These are phyloP conservation scores for Rhodotorula sp. DNA, from an alignment of 1,284 basidiomycete genomes.

Conservation along the genomic window DNA sequence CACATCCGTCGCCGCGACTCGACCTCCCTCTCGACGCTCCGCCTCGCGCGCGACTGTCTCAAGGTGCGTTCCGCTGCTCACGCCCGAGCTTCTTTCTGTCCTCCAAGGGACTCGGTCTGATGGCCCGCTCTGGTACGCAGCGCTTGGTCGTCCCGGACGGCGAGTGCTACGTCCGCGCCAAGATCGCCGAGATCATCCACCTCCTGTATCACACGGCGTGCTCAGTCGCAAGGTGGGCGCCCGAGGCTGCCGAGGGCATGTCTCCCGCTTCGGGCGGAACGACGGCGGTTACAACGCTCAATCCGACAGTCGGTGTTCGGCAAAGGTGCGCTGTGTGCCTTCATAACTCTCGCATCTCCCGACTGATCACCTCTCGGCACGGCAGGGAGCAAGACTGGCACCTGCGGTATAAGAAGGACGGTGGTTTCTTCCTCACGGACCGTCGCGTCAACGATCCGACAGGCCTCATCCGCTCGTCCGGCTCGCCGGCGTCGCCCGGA, in stretches of 20 bases:
- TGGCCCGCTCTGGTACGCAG: not conserved
- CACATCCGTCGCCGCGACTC: constrained; percentile 80
- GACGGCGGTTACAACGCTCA: constrained; percentile 38
- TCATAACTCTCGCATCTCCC: no score
- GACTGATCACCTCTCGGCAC: not conserved
- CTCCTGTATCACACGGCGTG: constrained; percentile 83
- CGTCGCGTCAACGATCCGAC: constrained; percentile 22
- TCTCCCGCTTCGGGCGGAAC: constrained; percentile 36
- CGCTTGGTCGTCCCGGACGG: constrained; percentile 44
- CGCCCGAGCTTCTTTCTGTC: constrained; percentile 53
- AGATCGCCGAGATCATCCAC: constrained; percentile 90
- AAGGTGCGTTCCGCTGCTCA: constrained; percentile 61
- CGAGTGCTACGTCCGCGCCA: constrained; percentile 49
- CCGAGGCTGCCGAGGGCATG: constrained; percentile 38
- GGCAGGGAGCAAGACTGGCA: constrained; percentile 41
- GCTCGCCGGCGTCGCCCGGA: constrained; percentile 1
- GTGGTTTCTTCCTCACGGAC: constrained; percentile 34
- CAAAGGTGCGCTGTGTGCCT: constrained; percentile 9
- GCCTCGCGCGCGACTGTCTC: constrained; percentile 76
- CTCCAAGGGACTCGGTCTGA: not conserved
- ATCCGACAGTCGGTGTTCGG: constrained; percentile 39
- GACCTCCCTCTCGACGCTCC: constrained; percentile 70
- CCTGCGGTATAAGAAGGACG: constrained; percentile 31
- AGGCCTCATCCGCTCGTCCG: constrained; percentile 19
- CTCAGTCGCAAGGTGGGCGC: constrained; percentile 43